A percentile compares a stretch with the other conserved stretches of the same genome.
Evolutionary conservation across 2,329 filamentous ascomycete genomes (phyloP).

Genomic region (Fonsecaea pedrosoi): DNA sequence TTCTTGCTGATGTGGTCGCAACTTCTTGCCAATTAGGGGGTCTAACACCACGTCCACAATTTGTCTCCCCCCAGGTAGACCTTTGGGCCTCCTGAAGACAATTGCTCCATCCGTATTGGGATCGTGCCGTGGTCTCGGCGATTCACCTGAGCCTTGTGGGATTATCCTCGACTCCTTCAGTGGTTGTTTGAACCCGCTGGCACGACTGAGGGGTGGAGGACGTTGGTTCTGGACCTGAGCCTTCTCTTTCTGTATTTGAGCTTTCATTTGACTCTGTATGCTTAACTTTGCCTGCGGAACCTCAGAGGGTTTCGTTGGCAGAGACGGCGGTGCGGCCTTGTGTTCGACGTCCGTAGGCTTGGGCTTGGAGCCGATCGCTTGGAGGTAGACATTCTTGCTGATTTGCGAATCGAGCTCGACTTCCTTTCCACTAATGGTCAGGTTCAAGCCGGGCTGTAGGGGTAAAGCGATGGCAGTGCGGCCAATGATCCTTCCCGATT

Average conservation of each 20-base stretch:
- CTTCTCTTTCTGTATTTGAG: constrained; percentile 38
- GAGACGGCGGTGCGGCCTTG: constrained; percentile 37
- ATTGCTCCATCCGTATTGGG: constrained; percentile 65
- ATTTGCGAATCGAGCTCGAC: constrained; percentile 70
- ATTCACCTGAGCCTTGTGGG: constrained; percentile 52
- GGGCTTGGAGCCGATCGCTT: constrained; percentile 15
- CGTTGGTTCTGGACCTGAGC: constrained; percentile 49
- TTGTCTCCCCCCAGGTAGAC: constrained; percentile 65
- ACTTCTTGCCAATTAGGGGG: constrained; percentile 66
- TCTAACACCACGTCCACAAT: constrained; percentile 77
- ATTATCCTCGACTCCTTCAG: constrained; percentile 61
- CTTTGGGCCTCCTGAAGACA: constrained; percentile 68
- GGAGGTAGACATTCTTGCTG: constrained; percentile 36
- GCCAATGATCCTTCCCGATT: constrained; percentile 69
- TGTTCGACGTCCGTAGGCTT: constrained; percentile 12
- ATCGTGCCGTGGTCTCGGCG: constrained; percentile 69
- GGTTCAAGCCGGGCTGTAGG: constrained; percentile 64
- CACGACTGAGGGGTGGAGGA: constrained; percentile 41
- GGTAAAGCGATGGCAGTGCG: constrained; percentile 62
- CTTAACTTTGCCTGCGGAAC: constrained; percentile 41
- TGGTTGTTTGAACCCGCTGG: constrained; percentile 66
- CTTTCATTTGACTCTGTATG: constrained; percentile 41
- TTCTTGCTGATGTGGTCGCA: constrained; percentile 72
- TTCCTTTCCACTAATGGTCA: constrained; percentile 71
- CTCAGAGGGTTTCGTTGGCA: constrained; percentile 28